phyloP scores from a whole-genome alignment of 371 early-diverging fungal species.

The Saksenaea vasiformis region DNA sequence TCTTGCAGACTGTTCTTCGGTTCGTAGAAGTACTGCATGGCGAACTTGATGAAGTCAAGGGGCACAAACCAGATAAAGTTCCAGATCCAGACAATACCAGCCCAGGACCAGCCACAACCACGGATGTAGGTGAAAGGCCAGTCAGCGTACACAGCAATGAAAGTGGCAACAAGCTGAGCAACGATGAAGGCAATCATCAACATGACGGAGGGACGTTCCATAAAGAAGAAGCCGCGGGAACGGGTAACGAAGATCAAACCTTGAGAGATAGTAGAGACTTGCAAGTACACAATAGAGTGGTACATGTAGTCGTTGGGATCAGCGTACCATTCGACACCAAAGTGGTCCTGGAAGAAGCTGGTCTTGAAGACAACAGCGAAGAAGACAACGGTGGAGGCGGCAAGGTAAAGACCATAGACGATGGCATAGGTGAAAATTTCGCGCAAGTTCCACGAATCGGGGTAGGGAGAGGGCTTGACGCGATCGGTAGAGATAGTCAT shows the following conservation, averaged over 20 bases:
- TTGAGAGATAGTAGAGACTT: conserved; percentile 63
- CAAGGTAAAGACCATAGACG: conserved; percentile 48
- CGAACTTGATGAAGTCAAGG: conserved; percentile 76
- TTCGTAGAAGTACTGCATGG: conserved; percentile 59
- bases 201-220: conserved; percentile 59
- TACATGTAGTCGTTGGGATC: conserved; percentile 45
- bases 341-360: conserved; percentile 44
- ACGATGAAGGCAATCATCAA: conserved; percentile 56
- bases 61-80: conserved; percentile 79
- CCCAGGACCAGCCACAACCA: conserved; percentile 64
- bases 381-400: conserved; percentile 48
- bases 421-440: conserved; percentile 53
- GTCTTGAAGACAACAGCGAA: conserved; percentile 38
- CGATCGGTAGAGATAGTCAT: conserved; percentile 54
- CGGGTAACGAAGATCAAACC: conserved; percentile 65
- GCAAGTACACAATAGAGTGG: conserved; percentile 61
- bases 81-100: conserved; percentile 76
- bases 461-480: conserved; percentile 48
- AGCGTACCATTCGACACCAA: conserved; percentile 27
- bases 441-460: conserved; percentile 50
- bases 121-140: conserved; percentile 61
- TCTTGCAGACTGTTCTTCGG: conserved; percentile 47
- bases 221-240: conserved; percentile 62
- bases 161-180: conserved; percentile 61
- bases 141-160: conserved; percentile 64